These are phyloP conservation scores for Fusarium subglutinans DNA, from an alignment of 2,329 filamentous ascomycete species.

Conservation along the genomic window DNA sequence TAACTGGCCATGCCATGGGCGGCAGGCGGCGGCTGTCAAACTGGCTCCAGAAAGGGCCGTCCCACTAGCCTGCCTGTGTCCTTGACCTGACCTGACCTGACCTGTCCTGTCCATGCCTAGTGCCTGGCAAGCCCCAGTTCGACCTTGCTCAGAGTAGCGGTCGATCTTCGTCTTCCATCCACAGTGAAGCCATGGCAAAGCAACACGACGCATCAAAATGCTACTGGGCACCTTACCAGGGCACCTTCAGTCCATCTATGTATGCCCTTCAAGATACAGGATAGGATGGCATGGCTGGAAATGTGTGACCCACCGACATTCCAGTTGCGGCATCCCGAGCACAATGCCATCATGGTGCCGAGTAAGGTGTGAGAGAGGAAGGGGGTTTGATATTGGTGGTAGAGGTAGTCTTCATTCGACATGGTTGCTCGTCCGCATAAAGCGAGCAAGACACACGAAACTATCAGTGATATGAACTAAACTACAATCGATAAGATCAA, in stretches of 20 bases:
- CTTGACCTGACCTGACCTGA: neutral
- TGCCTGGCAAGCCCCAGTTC: constrained; percentile 31
- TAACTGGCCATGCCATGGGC: constrained; percentile 36
- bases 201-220: constrained; percentile 16
- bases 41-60: constrained; percentile 43
- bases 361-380: constrained; percentile 18
- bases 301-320: constrained; percentile 40
- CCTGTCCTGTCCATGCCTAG: constrained; percentile 14
- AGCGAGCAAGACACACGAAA: constrained; percentile 13
- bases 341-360: constrained; percentile 34
- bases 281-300: constrained; percentile 27
- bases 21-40: constrained; percentile 44
- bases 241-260: constrained; percentile 8
- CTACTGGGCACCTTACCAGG: neutral
- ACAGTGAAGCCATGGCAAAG: constrained; percentile 25
- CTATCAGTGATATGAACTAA: constrained; percentile 3
- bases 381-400: constrained; percentile 4
- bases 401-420: neutral
- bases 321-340: constrained; percentile 43
- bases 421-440: constrained; percentile 19
- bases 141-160: constrained; percentile 34
- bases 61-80: constrained; percentile 42
- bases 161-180: constrained; percentile 30
- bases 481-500: constrained; percentile 7
- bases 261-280: constrained; percentile 16